These are phyloP conservation scores for Aurifilum marmelostoma DNA, from an alignment of 2,329 filamentous ascomycete genomes.

Conservation along the genomic window DNA sequence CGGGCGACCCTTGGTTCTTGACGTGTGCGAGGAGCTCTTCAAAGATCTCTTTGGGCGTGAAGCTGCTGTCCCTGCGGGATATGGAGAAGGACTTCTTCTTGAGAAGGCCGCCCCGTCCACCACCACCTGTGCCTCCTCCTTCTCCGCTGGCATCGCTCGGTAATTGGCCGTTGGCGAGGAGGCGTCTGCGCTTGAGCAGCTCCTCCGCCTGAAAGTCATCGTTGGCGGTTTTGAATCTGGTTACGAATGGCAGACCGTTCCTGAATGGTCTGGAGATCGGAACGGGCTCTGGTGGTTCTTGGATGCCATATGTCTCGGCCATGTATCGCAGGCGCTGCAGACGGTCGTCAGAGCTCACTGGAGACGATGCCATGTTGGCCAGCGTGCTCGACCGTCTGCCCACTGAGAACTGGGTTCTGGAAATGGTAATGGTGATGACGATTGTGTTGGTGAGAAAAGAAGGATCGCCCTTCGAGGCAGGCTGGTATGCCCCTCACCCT, in stretches of 20 bases:
- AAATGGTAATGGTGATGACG: not conserved
- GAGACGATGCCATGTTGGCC: slow-evolving; percentile 24
- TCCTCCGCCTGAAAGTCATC: slow-evolving; percentile 60
- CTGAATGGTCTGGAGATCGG: slow-evolving; percentile 45
- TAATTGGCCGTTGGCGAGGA: slow-evolving; percentile 37
- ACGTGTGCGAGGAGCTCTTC: slow-evolving; percentile 55
- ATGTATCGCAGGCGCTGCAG: slow-evolving; percentile 54
- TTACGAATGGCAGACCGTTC: slow-evolving; percentile 38
- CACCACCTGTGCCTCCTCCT: slow-evolving; percentile 29
- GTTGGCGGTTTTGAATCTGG: slow-evolving; percentile 48
- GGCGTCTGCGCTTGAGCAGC: slow-evolving; percentile 52
- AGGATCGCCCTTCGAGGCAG: not conserved
- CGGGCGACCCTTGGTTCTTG: slow-evolving; percentile 52
- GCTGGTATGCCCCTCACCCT: not conserved
- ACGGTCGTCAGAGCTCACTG: slow-evolving; percentile 41
- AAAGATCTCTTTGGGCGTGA: slow-evolving; percentile 57
- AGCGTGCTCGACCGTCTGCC: no score
- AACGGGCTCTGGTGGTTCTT: slow-evolving; percentile 43
- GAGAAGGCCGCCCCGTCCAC: slow-evolving; percentile 35
- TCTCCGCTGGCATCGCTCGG: slow-evolving; percentile 35
- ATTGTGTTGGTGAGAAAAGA: not conserved
- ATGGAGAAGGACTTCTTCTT: slow-evolving; percentile 48
- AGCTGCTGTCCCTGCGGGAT: slow-evolving; percentile 51
- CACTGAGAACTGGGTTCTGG: not conserved
- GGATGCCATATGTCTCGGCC: slow-evolving; percentile 54